Evolutionary conservation across 805 yeast species (phyloP).

Genomic region (Blastobotrys americana): DNA sequence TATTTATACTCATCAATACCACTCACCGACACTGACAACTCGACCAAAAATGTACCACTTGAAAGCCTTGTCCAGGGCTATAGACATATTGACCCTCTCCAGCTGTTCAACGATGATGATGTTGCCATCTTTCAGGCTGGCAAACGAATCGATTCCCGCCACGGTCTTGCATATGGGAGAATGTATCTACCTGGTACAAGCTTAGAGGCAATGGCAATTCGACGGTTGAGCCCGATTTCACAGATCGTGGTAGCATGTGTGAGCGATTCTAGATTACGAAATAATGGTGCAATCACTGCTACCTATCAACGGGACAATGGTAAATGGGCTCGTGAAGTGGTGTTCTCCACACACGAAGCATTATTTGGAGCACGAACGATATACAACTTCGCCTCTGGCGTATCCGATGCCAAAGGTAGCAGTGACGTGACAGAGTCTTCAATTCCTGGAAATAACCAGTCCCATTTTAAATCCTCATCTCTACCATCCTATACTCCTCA

Average conservation of each 20-base stretch:
- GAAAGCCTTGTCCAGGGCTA: slow-evolving; percentile 69
- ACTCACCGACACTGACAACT: slow-evolving; percentile 40
- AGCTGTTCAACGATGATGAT: slow-evolving; percentile 20
- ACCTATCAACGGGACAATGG: slow-evolving; percentile 58
- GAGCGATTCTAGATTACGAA: slow-evolving; percentile 52
- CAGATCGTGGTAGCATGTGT: slow-evolving; percentile 71
- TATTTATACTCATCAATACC: slow-evolving; percentile 67
- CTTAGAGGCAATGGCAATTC: slow-evolving; percentile 78
- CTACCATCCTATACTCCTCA: neutral
- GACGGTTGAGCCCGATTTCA: slow-evolving; percentile 49
- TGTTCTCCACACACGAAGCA: slow-evolving; percentile 78
- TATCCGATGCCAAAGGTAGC: slow-evolving; percentile 15
- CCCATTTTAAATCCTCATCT: neutral
- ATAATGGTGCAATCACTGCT: slow-evolving; percentile 42
- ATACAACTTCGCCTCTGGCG: slow-evolving; percentile 51
- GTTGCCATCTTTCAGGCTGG: slow-evolving; percentile 27
- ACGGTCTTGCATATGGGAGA: slow-evolving; percentile 66
- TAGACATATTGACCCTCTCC: slow-evolving; percentile 45
- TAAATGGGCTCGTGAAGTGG: slow-evolving; percentile 58
- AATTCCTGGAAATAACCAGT: neutral
- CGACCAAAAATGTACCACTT: slow-evolving; percentile 47
- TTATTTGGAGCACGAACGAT: slow-evolving; percentile 74
- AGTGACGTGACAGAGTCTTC: slow-evolving; percentile 6
- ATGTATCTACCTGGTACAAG: slow-evolving; percentile 83
- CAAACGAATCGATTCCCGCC: slow-evolving; percentile 22